phyloP scores from a whole-genome alignment of 2,329 filamentous ascomycete genomes.

The Sarocladium brachiariae region DNA sequence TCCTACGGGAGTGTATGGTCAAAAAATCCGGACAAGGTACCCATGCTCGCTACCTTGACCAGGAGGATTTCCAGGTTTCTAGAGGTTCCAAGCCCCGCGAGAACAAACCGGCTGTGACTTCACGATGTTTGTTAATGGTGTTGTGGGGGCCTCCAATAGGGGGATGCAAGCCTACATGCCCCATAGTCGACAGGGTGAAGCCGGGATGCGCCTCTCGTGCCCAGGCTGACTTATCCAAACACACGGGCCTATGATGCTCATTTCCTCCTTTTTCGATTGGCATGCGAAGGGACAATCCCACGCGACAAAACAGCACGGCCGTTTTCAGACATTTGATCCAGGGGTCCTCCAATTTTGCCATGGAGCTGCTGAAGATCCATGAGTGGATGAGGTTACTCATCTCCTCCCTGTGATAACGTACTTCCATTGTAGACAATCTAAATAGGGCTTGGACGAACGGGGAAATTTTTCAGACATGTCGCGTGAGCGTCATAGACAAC shows the following conservation, averaged over 20 bases:
- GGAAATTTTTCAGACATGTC: not conserved
- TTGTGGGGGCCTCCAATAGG: not conserved
- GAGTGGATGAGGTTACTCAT: no score
- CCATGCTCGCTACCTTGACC: not conserved
- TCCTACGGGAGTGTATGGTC: not conserved
- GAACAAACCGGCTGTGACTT: constrained; percentile 4
- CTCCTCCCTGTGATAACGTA: no score
- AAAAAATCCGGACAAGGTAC: not conserved
- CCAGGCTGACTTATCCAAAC: no score
- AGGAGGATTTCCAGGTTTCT: not conserved
- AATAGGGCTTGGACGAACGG: no score
- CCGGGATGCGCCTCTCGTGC: not conserved
- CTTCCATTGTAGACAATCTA: no score
- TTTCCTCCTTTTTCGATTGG: not conserved
- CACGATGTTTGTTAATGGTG: not conserved
- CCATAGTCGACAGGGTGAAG: constrained; percentile 6
- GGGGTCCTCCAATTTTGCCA: constrained; percentile 7
- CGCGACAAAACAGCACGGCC: not conserved
- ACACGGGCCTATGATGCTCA: not conserved
- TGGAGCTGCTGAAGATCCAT: constrained; percentile 1
- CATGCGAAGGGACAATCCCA: constrained; percentile 1
- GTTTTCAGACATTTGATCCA: not conserved
- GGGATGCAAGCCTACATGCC: not conserved
- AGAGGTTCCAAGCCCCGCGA: not conserved
- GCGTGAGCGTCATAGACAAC: constrained; percentile 8